Base-by-base conservation (phyloP, 2,329 filamentous ascomycete species). In the Fonsecaea nubica region DNA sequence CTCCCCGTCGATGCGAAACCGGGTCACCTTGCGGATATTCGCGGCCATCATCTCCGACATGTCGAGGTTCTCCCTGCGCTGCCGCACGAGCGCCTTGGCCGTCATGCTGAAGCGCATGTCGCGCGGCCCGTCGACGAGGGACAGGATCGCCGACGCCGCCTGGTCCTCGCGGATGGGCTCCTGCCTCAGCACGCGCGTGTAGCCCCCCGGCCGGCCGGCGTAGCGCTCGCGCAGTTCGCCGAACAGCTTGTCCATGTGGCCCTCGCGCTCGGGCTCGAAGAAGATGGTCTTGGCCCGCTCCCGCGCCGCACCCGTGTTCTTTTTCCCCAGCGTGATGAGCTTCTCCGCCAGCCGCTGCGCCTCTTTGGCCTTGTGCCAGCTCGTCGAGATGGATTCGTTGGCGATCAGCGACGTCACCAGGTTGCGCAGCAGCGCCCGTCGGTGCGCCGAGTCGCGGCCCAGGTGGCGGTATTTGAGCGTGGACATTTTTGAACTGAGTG, bases 341-440 rank as follows among this genome's bases (percentile, higher is more conserved):
- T 96, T 96, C 77, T 99, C 95, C 7, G 93, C 95, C 73, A 98
- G 79, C 52, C 92, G 87, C 81, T 99, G 95, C 21, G 95, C 92
- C 83, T 99, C 95, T 81, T 98, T 99, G 56, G 95, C 95, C 82
- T 98, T 98, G 78, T 90, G 89, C 86, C 91, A 97, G 81, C 95
- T 97, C 58, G 95, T 99, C 71, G 90, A 89, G 82, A 99, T 96
- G 70, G 92, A 89, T 83, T 99, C 95, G 80, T 96, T 89, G 80
- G 92, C 86, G 81, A 99, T 91, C 72, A 99, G 90, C 62, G 94
- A 95, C 72, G 94, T 97, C 78, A 98, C 93, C 68, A 99, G 85
- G 81, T 98, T 97, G 76, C 95, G 92, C 72, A 99, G 89, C 73
- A 99, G 88, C 61, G 95, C 94, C 82, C 94, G 88, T 77, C 95